Evolutionary conservation across 371 early-diverging fungal genomes (phyloP).

Genomic region (Mortierella sp.): DNA sequence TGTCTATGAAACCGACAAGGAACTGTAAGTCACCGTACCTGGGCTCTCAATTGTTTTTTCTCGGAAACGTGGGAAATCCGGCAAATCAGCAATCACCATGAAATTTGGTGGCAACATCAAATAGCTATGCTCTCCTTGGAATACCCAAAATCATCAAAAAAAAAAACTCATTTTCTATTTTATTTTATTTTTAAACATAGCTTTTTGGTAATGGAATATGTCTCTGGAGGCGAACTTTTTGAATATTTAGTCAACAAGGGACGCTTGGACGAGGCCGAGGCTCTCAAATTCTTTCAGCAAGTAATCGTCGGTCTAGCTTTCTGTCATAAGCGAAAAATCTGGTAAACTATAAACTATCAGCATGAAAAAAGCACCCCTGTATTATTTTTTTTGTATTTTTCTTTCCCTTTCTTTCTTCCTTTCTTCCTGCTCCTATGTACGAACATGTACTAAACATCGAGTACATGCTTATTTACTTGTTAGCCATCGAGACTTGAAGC

Average conservation of each 20-base stretch:
- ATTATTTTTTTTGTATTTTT: background rate
- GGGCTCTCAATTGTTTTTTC: conserved; percentile 1
- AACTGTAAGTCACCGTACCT: conserved; percentile 74
- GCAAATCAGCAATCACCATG: background rate
- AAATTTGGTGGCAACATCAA: conserved; percentile 15
- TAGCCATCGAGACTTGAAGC: conserved; percentile 98
- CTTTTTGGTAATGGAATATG: conserved; percentile 96
- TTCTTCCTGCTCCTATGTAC: background rate
- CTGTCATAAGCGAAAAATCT: conserved; percentile 93
- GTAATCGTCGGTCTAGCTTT: conserved; percentile 95
- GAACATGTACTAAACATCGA: background rate
- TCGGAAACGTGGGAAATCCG: conserved; percentile 9
- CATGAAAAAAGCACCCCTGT: background rate
- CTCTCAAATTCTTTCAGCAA: conserved; percentile 95
- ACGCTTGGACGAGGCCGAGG: conserved; percentile 87
- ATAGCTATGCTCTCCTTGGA: no score
- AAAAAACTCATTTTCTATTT: background rate
- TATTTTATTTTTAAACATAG: conserved; percentile 58
- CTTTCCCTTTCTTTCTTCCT: background rate
- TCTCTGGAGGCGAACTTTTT: conserved; percentile 97
- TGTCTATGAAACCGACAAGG: conserved; percentile 87
- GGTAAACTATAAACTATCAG: conserved; percentile 63
- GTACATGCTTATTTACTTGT: background rate
- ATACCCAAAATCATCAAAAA: no score
- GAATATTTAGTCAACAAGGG: conserved; percentile 93